Evolutionary conservation across 2,329 filamentous ascomycete species (phyloP).

Genomic region (Neofusicoccum kwambonambiense): DNA sequence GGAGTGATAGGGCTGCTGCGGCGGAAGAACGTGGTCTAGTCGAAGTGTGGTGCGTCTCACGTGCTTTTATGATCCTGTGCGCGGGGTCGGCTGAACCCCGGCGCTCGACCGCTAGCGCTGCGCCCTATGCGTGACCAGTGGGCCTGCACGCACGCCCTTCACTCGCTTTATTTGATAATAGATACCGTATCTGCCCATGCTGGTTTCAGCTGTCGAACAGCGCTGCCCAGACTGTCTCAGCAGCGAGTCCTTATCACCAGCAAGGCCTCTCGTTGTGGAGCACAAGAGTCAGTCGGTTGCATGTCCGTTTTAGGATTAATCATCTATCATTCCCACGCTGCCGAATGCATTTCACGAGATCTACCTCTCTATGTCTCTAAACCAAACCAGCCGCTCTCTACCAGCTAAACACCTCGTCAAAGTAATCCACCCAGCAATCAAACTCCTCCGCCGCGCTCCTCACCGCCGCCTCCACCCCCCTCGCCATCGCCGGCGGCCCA

Average conservation of each 20-base stretch:
- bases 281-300: background rate
- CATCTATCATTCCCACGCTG: too few species aligned
- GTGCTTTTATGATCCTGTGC: background rate
- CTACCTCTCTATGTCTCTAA: background rate
- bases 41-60: conserved; percentile 1
- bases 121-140: background rate
- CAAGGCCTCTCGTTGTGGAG: too few species aligned
- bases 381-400: background rate
- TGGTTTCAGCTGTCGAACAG: too few species aligned
- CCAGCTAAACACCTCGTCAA: conserved; percentile 52
- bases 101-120: background rate
- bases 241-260: too few species aligned
- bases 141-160: too few species aligned
- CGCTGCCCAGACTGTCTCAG: too few species aligned
- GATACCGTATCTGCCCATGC: too few species aligned
- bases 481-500: conserved; percentile 47
- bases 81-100: background rate
- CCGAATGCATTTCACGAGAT: background rate
- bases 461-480: conserved; percentile 43
- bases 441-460: conserved; percentile 36
- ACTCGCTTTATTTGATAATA: too few species aligned
- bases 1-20: background rate
- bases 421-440: conserved; percentile 40
- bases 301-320: background rate
- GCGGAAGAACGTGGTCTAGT: background rate